Evolutionary conservation across 2,329 filamentous ascomycete genomes (phyloP), one percentile per base, ranked within the genome.

Genomic region (Arthrobotrys musiformis): DNA sequence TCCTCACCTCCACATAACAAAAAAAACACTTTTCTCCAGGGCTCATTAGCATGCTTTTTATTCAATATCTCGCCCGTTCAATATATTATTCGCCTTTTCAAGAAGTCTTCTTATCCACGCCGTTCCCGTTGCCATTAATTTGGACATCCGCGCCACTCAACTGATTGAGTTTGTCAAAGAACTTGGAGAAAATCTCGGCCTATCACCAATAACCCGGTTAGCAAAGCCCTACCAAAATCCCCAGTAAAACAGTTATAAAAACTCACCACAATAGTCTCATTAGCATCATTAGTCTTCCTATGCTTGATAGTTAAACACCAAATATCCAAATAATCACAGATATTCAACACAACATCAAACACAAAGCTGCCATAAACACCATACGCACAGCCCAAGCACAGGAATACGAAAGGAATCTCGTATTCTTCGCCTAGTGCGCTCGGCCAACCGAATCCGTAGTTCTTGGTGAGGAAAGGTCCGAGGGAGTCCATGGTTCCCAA

Each of bases 271-370:
- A 76, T 33, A 58, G 72, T 76, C 64, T 69, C 72, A 64, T 76
- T 76, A 35, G 64, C 30, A 40, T 63, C 64, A 48, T 69, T 54
- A 26, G 64, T 72, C 73, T 78, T 78, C 60, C 52, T 66, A 81
- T 98, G 90, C 88, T 99, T 99, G 85, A 99, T 99, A 0, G 92
- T 97, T 83, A 99, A 86, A 83, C 95, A 99, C 93, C 93, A 98
- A 80, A 99, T 99, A 83, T 99, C 95, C 78, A 98, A 87, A 83
- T 97, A 97, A 83, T 99, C 95, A 85, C 95, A 99, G 81, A 99
- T 98, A 30, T 93, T 96, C 75, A 95, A 93, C 80, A 99, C 97
- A 70, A 98, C 94, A 83, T 98, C 95, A 33, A 97, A 92, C 70
- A 98, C 93, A 83, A 99, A 99, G 83, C 93, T 97, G 76, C 93